Evolutionary conservation across 1,139 yeast genomes (phyloP), one percentile per base, ranked within the genome.

Genomic region (Zygosaccharomyces pseudobailii): DNA sequence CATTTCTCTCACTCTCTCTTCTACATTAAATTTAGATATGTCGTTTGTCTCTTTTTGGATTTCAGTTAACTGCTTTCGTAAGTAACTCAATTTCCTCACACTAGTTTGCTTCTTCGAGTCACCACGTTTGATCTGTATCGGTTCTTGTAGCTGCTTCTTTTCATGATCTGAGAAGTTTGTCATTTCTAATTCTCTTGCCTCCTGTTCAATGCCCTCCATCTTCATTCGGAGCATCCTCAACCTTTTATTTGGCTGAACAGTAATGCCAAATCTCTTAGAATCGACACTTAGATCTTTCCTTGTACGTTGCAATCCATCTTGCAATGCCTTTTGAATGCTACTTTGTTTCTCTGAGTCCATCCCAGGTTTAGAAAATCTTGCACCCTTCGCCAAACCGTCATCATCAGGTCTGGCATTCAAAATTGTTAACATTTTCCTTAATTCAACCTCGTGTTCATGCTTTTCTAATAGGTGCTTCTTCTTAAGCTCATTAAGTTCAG

Each of bases 131-230:
- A 47, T 34, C 34, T 56, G 50, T 25, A 56, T 52, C 10, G 63
- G 61, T 3, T 68, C 57, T 36, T 55, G 59, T 4, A 54, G 43
- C n/a, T 33, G 47, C 28, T 37, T 45, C 19, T 48, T 50, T 36
- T 58, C 60, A 36, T 58, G 61, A 23, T 77, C 82, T 35, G 70
- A 83, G 59, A 88, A 88, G 55, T 88, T 90, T 21, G 88, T 84
- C 80, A 82, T 83, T 65, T 90, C 97, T 54, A 90, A 74, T 61
- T 85, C 88, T 53, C 96, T 73, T 0, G 97, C 97, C 72, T 84
- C 84, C 46, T 78, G 76, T 59, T 88, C 96, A 45, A 92, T 74
- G 52, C 80, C 84, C 47, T 87, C 96, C 95, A 89, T 87, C 62
- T 84, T 81, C 56, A 84, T 88, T 50, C 96, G 76, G 52, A 90